phyloP scores from a whole-genome alignment of 1,139 yeast genomes.

The Debaryomyces singareniensis region DNA sequence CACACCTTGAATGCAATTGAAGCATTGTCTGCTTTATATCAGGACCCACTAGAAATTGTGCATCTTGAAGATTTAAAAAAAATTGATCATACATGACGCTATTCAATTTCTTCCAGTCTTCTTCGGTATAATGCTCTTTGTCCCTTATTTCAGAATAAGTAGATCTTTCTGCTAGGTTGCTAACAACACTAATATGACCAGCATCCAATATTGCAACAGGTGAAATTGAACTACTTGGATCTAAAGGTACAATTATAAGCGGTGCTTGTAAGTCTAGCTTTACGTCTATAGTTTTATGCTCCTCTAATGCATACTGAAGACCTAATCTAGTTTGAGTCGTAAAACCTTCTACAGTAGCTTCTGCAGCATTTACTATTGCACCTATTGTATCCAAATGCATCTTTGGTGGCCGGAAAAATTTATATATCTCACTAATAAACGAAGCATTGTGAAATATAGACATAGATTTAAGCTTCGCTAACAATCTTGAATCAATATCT shows the following conservation, averaged over 20 bases:
- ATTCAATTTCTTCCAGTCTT: conserved; percentile 66
- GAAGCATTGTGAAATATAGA: conserved; percentile 81
- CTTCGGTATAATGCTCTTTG: conserved; percentile 61
- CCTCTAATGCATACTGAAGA: conserved; percentile 85
- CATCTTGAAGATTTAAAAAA: conserved; percentile 69
- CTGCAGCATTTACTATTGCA: conserved; percentile 92
- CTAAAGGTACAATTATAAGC: conserved; percentile 78
- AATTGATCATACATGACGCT: conserved; percentile 88
- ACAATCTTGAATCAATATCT: conserved; percentile 70
- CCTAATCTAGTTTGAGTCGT: conserved; percentile 89
- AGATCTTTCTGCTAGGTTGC: conserved; percentile 73
- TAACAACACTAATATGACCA: conserved; percentile 82
- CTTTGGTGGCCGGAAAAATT: conserved; percentile 82
- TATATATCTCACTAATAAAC: conserved; percentile 67
- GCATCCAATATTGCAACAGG: conserved; percentile 94
- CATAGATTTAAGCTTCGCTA: conserved; percentile 77
- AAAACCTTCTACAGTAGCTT: conserved; percentile 87
- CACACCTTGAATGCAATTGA: conserved; percentile 48
- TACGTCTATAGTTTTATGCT: conserved; percentile 84
- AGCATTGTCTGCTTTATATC: conserved; percentile 70
- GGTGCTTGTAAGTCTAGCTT: conserved; percentile 93
- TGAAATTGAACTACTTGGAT: conserved; percentile 71
- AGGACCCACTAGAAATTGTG: conserved; percentile 85
- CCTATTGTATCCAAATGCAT: conserved; percentile 85
- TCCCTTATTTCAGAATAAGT: conserved; percentile 66